Evolutionary conservation across 1,284 basidiomycete genomes (phyloP).

Genomic region (Crocinoboletus sp.): DNA sequence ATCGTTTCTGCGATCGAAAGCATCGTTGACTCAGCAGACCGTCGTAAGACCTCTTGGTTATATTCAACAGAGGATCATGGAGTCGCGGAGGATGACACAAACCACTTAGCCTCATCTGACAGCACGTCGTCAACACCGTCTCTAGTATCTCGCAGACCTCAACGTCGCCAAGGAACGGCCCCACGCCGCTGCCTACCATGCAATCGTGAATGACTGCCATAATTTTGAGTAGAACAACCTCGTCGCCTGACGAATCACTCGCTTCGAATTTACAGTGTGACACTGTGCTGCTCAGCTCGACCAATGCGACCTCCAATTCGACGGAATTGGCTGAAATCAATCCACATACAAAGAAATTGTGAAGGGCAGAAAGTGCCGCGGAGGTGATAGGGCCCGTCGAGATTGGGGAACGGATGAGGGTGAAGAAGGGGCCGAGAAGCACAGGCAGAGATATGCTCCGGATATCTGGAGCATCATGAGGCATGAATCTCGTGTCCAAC

Average conservation of each 20-base stretch:
- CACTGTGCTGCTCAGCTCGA: slow-evolving; percentile 84
- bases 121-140: slow-evolving; percentile 95
- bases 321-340: slow-evolving; percentile 56
- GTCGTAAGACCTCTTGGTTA: slow-evolving; percentile 75
- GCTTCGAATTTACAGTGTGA: slow-evolving; percentile 99
- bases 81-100: slow-evolving; percentile 32
- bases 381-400: slow-evolving; percentile 96
- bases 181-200: slow-evolving; percentile 62
- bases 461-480: slow-evolving; percentile 48
- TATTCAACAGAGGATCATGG: slow-evolving; percentile 16
- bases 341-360: slow-evolving; percentile 79
- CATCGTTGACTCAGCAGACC: slow-evolving; percentile 95
- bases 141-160: slow-evolving; percentile 99
- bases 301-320: slow-evolving; percentile 61
- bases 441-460: slow-evolving; percentile 48
- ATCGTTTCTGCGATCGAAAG: slow-evolving; percentile 81
- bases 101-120: slow-evolving; percentile 95
- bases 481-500: slow-evolving; percentile 4
- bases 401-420: slow-evolving; percentile 87
- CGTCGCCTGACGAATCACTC: slow-evolving; percentile 93
- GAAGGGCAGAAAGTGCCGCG: slow-evolving; percentile 82
- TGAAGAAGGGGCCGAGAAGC: slow-evolving; percentile 86
- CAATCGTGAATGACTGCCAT: slow-evolving; percentile 89
- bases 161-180: slow-evolving; percentile 76
- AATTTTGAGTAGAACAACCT: slow-evolving; percentile 91